These are phyloP conservation scores for Neofusicoccum umdonicola DNA, from an alignment of 2,329 filamentous ascomycete species.

Conservation along the genomic window DNA sequence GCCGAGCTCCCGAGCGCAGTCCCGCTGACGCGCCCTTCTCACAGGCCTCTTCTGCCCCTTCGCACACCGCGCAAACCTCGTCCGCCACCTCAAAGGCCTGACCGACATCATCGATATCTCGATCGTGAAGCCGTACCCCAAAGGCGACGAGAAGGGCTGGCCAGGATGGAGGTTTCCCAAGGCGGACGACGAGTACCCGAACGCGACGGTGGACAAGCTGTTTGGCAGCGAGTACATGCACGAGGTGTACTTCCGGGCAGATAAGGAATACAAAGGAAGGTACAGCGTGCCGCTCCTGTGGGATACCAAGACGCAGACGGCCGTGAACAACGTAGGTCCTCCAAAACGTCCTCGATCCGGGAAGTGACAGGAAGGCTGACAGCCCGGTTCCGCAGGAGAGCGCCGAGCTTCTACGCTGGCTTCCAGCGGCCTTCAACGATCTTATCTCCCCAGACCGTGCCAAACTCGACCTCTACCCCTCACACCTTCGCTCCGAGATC, in stretches of 20 bases:
- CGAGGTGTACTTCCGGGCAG: slow-evolving; percentile 62
- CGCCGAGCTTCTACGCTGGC: slow-evolving; percentile 56
- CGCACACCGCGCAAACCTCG: slow-evolving; percentile 59
- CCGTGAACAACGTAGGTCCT: slow-evolving; percentile 54
- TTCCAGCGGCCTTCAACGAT: slow-evolving; percentile 56
- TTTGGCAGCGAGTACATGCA: slow-evolving; percentile 60
- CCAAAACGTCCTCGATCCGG: neutral
- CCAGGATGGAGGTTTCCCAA: slow-evolving; percentile 61
- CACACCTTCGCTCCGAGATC: slow-evolving; percentile 47
- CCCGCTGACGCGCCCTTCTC: neutral
- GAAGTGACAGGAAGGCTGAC: neutral
- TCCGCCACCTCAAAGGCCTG: slow-evolving; percentile 58
- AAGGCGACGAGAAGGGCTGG: slow-evolving; percentile 62
- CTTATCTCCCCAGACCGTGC: slow-evolving; percentile 45
- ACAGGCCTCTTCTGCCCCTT: slow-evolving; percentile 64
- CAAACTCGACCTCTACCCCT: slow-evolving; percentile 54
- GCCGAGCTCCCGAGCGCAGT: neutral
- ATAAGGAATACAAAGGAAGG: slow-evolving; percentile 58
- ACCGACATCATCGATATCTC: slow-evolving; percentile 54
- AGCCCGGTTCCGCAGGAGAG: slow-evolving; percentile 43
- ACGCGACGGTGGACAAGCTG: slow-evolving; percentile 59
- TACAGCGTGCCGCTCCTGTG: slow-evolving; percentile 63
- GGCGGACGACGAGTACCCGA: slow-evolving; percentile 54
- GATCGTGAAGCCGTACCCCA: slow-evolving; percentile 64
- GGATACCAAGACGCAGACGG: slow-evolving; percentile 56